phyloP scores from a whole-genome alignment of 2,329 filamentous ascomycete species.

The Passalora sequoiae region DNA sequence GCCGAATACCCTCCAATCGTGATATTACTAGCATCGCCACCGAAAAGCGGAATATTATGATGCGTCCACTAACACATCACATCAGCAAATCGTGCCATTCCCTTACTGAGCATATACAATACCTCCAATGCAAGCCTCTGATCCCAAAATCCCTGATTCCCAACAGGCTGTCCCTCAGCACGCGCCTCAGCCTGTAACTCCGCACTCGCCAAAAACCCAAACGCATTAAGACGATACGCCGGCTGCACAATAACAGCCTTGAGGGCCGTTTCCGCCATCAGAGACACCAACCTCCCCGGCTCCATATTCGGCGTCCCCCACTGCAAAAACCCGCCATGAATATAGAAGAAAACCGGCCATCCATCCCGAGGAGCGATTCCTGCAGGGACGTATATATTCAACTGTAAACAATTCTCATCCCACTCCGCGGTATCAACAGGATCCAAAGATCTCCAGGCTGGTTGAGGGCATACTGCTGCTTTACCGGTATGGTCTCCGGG shows the following conservation, averaged over 20 bases:
- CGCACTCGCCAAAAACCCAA: conserved; percentile 51
- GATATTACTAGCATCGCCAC: conserved; percentile 47
- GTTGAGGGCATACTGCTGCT: conserved; percentile 49
- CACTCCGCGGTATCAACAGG: conserved; percentile 30
- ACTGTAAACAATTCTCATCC: conserved; percentile 53
- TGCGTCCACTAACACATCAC: too few species aligned
- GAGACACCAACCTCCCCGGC: conserved; percentile 39
- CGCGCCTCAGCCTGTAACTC: conserved; percentile 45
- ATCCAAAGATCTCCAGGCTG: conserved; percentile 28
- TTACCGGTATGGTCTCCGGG: conserved; percentile 44
- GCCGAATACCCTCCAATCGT: conserved; percentile 54
- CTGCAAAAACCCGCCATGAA: conserved; percentile 55
- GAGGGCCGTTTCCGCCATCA: conserved; percentile 48
- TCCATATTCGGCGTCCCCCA: conserved; percentile 47
- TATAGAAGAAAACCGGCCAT: conserved; percentile 56
- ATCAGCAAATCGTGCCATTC: too few species aligned
- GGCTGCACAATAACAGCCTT: conserved; percentile 51
- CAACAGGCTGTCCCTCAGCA: conserved; percentile 35
- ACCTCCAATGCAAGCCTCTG: conserved; percentile 52
- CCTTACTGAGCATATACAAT: too few species aligned
- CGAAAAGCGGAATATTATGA: conserved; percentile 47
- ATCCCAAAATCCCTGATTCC: conserved; percentile 55
- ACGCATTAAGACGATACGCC: conserved; percentile 52
- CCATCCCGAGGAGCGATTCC: conserved; percentile 43
- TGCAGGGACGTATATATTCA: conserved; percentile 52